These are phyloP conservation scores for Oryza punctata DNA, from an alignment of 176 grass and related monocot genomes.

Conservation along the genomic window DNA sequence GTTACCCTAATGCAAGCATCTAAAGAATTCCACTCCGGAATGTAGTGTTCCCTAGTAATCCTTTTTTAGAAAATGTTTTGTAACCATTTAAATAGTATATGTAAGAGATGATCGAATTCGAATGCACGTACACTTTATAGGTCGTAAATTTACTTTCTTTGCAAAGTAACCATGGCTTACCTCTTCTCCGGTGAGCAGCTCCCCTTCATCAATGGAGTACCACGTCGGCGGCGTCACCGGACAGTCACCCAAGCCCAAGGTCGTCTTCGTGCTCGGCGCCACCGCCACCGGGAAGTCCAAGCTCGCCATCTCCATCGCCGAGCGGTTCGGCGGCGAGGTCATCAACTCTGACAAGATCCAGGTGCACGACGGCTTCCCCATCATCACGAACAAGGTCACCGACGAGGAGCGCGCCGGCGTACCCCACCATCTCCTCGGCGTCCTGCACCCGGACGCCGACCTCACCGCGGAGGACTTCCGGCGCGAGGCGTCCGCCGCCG, in stretches of 20 bases:
- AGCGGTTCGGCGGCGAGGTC: constrained; percentile 47
- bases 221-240: neutral
- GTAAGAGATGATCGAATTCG: too few species aligned
- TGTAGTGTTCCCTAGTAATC: too few species aligned
- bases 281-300: constrained; percentile 76
- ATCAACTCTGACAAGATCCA: constrained; percentile 46
- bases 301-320: constrained; percentile 61
- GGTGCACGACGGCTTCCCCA: constrained; percentile 30
- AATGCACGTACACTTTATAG: too few species aligned
- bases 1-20: too few species aligned
- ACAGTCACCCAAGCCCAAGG: constrained; percentile 41
- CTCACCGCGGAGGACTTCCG: constrained; percentile 59
- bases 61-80: too few species aligned
- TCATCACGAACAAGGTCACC: constrained; percentile 35
- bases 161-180: neutral
- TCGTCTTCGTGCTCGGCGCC: constrained; percentile 66
- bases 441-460: constrained; percentile 31
- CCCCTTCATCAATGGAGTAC: constrained; percentile 6
- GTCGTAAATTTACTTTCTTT: neutral
- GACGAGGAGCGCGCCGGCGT: constrained; percentile 23
- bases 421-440: constrained; percentile 36
- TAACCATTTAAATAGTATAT: too few species aligned
- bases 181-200: constrained; percentile 17
- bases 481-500: constrained; percentile 18
- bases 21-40: too few species aligned